Evolutionary conservation across 139 green algal species (phyloP).

Genomic region (Nannochloris sp.): DNA sequence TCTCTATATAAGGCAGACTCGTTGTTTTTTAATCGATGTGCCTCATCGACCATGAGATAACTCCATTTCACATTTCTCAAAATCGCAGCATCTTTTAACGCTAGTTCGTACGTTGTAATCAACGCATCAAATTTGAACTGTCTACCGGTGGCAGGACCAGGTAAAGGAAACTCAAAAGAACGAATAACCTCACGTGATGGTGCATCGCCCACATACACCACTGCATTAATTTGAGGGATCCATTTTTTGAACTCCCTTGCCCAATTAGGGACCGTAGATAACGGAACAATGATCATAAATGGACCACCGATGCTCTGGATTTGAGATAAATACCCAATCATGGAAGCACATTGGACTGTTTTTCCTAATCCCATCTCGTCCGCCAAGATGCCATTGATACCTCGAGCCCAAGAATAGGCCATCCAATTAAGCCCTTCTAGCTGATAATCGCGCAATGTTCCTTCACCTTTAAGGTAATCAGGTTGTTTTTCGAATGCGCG

Average conservation of each 20-base stretch:
- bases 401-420: slow-evolving; percentile 55
- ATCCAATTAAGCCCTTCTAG: slow-evolving; percentile 89
- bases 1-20: slow-evolving; percentile 61
- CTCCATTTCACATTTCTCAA: slow-evolving; percentile 35
- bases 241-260: slow-evolving; percentile 63
- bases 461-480: slow-evolving; percentile 1
- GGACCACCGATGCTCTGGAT: slow-evolving; percentile 23
- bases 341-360: slow-evolving; percentile 64
- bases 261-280: slow-evolving; percentile 79
- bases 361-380: slow-evolving; percentile 92
- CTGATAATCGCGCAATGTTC: slow-evolving; percentile 85
- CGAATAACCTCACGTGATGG: slow-evolving; percentile 17
- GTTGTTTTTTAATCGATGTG: slow-evolving; percentile 60
- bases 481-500: slow-evolving; percentile 4
- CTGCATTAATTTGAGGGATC: slow-evolving; percentile 66
- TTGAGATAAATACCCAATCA: neutral
- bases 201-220: slow-evolving; percentile 33
- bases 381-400: slow-evolving; percentile 87
- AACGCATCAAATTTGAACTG: slow-evolving; percentile 42
- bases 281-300: slow-evolving; percentile 76
- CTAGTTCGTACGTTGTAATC: slow-evolving; percentile 50
- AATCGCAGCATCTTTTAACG: slow-evolving; percentile 21
- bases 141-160: neutral
- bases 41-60: slow-evolving; percentile 64
- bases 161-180: neutral